A percentile compares a stretch with the other conserved stretches of the same genome.
These are phyloP conservation scores for Cubamyces sp. DNA, from an alignment of 768 basidiomycete genomes.

Conservation along the genomic window DNA sequence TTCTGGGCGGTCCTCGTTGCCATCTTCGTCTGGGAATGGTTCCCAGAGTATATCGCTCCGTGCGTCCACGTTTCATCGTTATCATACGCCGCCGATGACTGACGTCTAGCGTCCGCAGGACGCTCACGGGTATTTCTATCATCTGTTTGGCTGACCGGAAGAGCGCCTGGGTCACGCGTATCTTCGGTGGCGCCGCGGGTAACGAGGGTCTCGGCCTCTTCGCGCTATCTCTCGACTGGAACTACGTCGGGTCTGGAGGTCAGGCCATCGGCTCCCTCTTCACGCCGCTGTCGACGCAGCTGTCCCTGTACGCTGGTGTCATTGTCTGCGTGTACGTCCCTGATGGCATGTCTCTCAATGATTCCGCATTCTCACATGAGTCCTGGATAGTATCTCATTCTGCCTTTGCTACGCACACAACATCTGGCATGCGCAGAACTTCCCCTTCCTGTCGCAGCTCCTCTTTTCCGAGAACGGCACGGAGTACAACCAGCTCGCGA, in stretches of 20 bases:
- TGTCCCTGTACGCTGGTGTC: conserved; percentile 26
- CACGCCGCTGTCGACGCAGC: conserved; percentile 30
- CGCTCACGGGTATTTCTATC: conserved; percentile 63
- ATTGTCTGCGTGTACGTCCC: conserved; percentile 39
- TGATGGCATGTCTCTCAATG: conserved; percentile 34
- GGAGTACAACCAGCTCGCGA: conserved; percentile 52
- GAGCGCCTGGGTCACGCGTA: conserved; percentile 51
- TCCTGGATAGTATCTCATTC: conserved; percentile 35
- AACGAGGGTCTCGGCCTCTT: conserved; percentile 65
- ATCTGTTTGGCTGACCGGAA: conserved; percentile 57
- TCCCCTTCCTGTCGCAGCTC: conserved; percentile 50
- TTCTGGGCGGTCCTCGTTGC: conserved; percentile 40
- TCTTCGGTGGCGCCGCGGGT: conserved; percentile 65
- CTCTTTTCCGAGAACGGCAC: conserved; percentile 51
- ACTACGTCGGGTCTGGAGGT: conserved; percentile 39
- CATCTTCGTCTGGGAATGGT: conserved; percentile 49
- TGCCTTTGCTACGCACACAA: conserved; percentile 50
- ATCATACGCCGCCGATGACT: neutral
- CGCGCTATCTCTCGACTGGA: conserved; percentile 63
- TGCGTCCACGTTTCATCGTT: conserved; percentile 9
- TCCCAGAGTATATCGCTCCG: conserved; percentile 39
- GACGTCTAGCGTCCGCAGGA: conserved; percentile 28
- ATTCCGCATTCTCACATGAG: neutral
- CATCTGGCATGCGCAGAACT: conserved; percentile 57
- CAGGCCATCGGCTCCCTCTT: conserved; percentile 47